phyloP scores from a whole-genome alignment of 176 grass and related monocot genomes.

The Oryza brachyantha region DNA sequence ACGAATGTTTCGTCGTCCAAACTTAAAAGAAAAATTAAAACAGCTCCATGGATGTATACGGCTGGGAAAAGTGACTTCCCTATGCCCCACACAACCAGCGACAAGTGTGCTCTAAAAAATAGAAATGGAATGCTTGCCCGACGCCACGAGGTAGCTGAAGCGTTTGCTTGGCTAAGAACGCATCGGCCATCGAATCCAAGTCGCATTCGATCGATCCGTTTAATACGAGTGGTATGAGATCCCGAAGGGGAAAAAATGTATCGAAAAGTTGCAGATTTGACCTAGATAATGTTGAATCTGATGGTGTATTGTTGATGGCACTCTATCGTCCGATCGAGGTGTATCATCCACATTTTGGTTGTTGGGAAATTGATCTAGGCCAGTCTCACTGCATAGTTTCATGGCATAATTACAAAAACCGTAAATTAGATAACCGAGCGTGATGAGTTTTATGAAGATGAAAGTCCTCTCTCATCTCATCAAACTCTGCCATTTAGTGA shows the following conservation, averaged over 20 bases:
- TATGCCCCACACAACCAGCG: not conserved
- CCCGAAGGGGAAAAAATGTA: not conserved
- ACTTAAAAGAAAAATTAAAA: not conserved
- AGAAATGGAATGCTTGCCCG: not conserved
- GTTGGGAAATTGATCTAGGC: too few species aligned
- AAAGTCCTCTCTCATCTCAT: too few species aligned
- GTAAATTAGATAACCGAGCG: too few species aligned
- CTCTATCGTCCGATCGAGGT: too few species aligned
- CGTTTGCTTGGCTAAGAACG: not conserved
- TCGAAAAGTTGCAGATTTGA: not conserved
- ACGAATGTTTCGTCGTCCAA: not conserved
- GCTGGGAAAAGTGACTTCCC: not conserved
- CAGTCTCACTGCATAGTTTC: too few species aligned
- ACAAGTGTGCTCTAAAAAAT: not conserved
- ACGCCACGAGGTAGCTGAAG: not conserved
- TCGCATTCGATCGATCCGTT: not conserved
- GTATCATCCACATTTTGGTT: too few species aligned
- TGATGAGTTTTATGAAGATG: too few species aligned
- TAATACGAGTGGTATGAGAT: not conserved
- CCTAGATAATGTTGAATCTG: not conserved
- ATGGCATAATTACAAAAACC: too few species aligned
- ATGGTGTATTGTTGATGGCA: too few species aligned
- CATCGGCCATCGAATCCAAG: not conserved
- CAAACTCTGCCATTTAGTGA: too few species aligned
- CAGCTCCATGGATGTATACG: conserved; percentile 13